Evolutionary conservation across 2,329 filamentous ascomycete species (phyloP), one percentile per base, ranked within the genome.

Genomic region (Cladorrhinum sp.): DNA sequence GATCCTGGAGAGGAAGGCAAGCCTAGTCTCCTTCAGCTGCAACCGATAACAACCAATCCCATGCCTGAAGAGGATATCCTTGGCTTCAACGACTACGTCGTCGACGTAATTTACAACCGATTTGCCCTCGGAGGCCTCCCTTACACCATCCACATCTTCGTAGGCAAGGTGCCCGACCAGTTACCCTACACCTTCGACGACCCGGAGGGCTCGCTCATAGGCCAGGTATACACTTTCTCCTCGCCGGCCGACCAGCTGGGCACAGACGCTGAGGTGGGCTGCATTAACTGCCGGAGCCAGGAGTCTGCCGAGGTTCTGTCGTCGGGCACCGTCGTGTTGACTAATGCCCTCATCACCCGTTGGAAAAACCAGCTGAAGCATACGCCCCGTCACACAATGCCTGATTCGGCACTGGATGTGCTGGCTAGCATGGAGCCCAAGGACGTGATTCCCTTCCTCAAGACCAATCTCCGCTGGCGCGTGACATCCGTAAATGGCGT

Each of bases 311-410:
- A 41, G 3, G 45, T 24, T 4, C 3, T 20, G 45, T 25, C 55
- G 55, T 23, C 55, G 45, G 55, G 48, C 48, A 12, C 24, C 10
- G 29, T 52, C 23, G 55, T 52, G 55, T 9, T 58, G 1, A 52
- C 55, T 2, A 58, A 58, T 25, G 48, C 41, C 23, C 55, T 58
- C 24, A 58, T 58, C 48, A 58, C 55, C 18, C 29, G 55, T 24
- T 58, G 55, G 55, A 58, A 58, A 48, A 20, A 52, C 18, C 24
- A 23, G 55, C 49, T 58, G 18, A 27, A 36, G 55, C 55, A 58
- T 22, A 58, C 55, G 20, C 55, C 55, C 18, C 45, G 48, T 10
- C 10, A 50, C 7, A 36, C n/a, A 22, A 20, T 48, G 13, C 18
- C 18, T 12, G 8, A 5, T 8, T 9, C 6, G 2, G 18, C 13